Conservation (phyloP, 768 basidiomycete genomes). For the Neoboletus brunneissimus region DNA sequence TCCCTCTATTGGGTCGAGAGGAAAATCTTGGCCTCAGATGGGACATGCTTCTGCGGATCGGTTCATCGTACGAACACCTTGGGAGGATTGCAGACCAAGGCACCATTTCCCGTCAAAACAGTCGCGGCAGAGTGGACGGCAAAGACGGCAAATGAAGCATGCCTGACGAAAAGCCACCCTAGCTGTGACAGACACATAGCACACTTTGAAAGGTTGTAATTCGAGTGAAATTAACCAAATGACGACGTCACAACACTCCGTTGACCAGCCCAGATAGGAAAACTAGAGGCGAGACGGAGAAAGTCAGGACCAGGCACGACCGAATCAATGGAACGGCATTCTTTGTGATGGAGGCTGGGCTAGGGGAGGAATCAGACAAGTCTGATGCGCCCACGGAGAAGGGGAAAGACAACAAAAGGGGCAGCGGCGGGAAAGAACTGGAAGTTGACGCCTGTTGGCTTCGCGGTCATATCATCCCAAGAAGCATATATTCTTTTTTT, state of each 20-base stretch:
- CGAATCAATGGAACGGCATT: neutral
- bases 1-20: neutral
- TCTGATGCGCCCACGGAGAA: conserved; percentile 21
- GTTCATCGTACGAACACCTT: neutral
- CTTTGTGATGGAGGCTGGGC: conserved; percentile 13
- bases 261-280: neutral
- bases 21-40: neutral
- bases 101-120: conserved; percentile 19
- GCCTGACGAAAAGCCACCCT: neutral
- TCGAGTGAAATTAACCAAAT: neutral
- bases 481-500: conserved; percentile 3
- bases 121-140: conserved; percentile 11
- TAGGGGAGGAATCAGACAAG: conserved; percentile 1
- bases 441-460: neutral
- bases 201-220: neutral
- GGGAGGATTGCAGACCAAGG: neutral
- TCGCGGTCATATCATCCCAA: neutral
- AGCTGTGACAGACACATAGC: neutral
- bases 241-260: neutral
- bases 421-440: neutral
- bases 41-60: conserved; percentile 8
- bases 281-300: neutral
- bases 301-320: conserved; percentile 18
- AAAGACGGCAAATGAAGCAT: neutral
- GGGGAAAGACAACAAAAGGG: neutral